Evolutionary conservation across 2,329 filamentous ascomycete species (phyloP).

Genomic region (Phialophora chinensis): DNA sequence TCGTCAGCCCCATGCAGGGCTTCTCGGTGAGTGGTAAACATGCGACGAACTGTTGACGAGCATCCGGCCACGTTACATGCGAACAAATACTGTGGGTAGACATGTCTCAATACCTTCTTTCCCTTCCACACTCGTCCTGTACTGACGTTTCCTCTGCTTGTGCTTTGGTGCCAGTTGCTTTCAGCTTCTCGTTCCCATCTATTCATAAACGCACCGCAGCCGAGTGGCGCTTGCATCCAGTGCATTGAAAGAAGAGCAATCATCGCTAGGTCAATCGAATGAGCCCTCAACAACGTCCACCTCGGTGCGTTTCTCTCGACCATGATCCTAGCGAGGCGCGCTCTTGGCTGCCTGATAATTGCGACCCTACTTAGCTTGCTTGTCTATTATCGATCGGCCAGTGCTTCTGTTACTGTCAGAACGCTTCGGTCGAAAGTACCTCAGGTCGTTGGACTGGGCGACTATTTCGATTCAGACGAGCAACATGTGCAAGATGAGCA

Average conservation of each 20-base stretch:
- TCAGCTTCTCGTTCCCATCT: neutral
- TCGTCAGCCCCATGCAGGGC: neutral
- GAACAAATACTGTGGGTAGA: neutral
- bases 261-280: constrained; percentile 9
- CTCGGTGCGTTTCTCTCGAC: constrained; percentile 23
- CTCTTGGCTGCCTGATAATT: constrained; percentile 25
- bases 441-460: constrained; percentile 48
- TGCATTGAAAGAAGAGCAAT: neutral
- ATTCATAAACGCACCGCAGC: neutral
- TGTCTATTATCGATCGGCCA: constrained; percentile 29
- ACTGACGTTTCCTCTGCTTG: neutral
- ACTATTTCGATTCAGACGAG: constrained; percentile 34
- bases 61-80: neutral
- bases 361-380: constrained; percentile 23
- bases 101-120: neutral
- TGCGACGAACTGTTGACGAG: neutral
- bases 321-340: constrained; percentile 32
- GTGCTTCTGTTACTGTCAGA: constrained; percentile 25
- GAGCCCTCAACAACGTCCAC: constrained; percentile 20
- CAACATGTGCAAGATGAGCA: constrained; percentile 17
- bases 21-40: constrained; percentile 1
- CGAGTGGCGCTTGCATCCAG: neutral
- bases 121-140: neutral
- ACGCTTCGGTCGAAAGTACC: constrained; percentile 37
- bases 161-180: constrained; percentile 8